Evolutionary conservation across 2,329 filamentous ascomycete genomes (phyloP), one percentile per base, ranked within the genome.

Genomic region (Paecilomyces niveus): DNA sequence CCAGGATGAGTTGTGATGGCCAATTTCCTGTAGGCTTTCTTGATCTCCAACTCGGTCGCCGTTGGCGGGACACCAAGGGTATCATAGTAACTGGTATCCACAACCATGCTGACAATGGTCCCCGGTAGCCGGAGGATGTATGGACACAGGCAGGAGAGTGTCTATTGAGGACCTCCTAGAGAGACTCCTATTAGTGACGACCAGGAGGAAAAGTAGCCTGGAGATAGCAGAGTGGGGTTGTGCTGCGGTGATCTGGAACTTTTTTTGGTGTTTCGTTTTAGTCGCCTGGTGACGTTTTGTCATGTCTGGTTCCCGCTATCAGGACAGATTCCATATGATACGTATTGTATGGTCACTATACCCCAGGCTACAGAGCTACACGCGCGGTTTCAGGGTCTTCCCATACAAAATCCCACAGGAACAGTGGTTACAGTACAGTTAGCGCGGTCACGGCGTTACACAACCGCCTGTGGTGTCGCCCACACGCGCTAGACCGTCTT

Each of bases 11-110:
- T 90, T 66, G 92, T 85, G 74, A 97, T 97, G 66, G 94, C 94
- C 66, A 94, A 84, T 78, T 93, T 97, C 72, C 92, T 86, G 78
- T 97, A 97, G 29, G 92, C 92, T 80, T 96, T 96, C 77, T 97
- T 97, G 78, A 97, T 97, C 73, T 97, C 92, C 55, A 96, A 84
- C 74, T 93, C 90, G 45, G 90, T 89, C 31, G 92, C 93, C 58
- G 88, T 90, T 64, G 91, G 88, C 77, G 87, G 81, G 69, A 97
- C 92, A 70, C 89, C 90, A 45, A 97, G 82, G 67, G 85, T 86
- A 76, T 96, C 92, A 77, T 95, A 95, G 78, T 96, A 96, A 67
- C 85, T 80, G 59, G 90, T 95, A 75, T 96, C 91, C 68, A 89
- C 89, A 68, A 94, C 91, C 91, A 95, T 95, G 71, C 39, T 49